Evolutionary conservation across 139 green algal species (phyloP), one percentile per base, ranked within the genome.

Genomic region (Yamagishiella unicocca): DNA sequence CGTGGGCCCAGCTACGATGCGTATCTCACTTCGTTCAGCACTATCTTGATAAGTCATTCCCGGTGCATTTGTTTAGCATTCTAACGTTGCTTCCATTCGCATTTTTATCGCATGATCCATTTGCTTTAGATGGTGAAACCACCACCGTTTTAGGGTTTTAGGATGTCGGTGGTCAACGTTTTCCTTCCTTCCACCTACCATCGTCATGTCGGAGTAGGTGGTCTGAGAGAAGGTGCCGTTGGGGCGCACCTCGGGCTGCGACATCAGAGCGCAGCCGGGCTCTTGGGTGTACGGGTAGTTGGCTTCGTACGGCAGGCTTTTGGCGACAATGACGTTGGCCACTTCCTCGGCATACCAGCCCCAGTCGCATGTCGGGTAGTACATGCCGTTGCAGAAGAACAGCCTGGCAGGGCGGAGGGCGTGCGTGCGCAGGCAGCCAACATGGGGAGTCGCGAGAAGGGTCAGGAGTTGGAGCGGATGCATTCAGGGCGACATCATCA

Each of bases 301-400:
- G 53, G 35, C 4, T 35, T 83, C 76, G 24, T 4, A 14, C 27
- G 76, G 76, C 27, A 66, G 42, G 54, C 35, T 53, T 7, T 46
- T 35, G 9, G 1, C 1, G 7, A 21, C 35, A 10, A 82, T 33
- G 2, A 82, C 74, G n/a, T 67, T 31, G 8, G 29, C 29, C 27
- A n/a, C 72, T 45, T 80, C 2, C 22, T n/a, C n/a, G 8, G 74
- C 46, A 2, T n/a, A n/a, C 74, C 74, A 82, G 50, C 74, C 74
- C n/a, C 31, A 50, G n/a, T 68, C 31, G n/a, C 74, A 82, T 9
- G 33, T 67, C 46, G 31, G 46, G 24, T 38, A 50, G n/a, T 82
- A 82, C 10, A 35, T 31, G 0, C 76, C 76, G 76, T 83, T 83
- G 76, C 76, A 83, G 76, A 83, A 83, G 54, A 83, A 83, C 31